Base-by-base conservation (phyloP, 352 stramenopile genomes). In the Aphanomyces stellatus region DNA sequence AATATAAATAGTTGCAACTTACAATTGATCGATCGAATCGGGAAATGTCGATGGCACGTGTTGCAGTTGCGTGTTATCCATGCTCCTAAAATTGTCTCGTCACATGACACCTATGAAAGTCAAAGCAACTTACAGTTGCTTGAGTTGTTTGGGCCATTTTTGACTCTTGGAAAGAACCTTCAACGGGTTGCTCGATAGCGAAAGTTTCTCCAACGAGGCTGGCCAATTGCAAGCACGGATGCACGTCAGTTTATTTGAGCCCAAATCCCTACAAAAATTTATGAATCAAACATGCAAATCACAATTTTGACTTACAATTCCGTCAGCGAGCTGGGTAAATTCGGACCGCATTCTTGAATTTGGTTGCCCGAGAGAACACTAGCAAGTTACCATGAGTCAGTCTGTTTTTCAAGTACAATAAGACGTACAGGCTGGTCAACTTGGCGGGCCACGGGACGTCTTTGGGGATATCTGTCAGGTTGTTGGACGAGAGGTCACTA, bases 81-180 rank as follows among this genome's bases (percentile, higher is more conserved):
- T 28, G 10, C 11, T 8, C 59, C 59, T 65, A 15, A 25, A 48
- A n/a, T 11, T n/a, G 5, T 40, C 5, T 48, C 11, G 13, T 17
- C 49, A 25, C 17, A 62, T 46, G 11, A 10, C 10, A 15, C 6
- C 19, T 11, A 62, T 8, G 19, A 62, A 11, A 22, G 25, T 33
- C n/a, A 22, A n/a, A n/a, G n/a, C n/a, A n/a, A n/a, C n/a, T n/a
- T 65, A 65, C 59, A 65, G 59, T 56, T 65, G 34, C 13, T 28
- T 41, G 28, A 65, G 59, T 22, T 24, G 2, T 17, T 24, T 22
- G 22, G 59, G 59, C 59, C 59, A 65, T 30, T 53, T 24, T 28
- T 65, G 59, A 6, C n/a, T 28, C n/a, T 15, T 19, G 4, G 41
- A 4, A 3, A 64, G 17, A 3, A 22, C 19, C 35, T 65, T 65